Base-by-base conservation (phyloP, 139 green algal genomes). In the Desmodesmus armatus region DNA sequence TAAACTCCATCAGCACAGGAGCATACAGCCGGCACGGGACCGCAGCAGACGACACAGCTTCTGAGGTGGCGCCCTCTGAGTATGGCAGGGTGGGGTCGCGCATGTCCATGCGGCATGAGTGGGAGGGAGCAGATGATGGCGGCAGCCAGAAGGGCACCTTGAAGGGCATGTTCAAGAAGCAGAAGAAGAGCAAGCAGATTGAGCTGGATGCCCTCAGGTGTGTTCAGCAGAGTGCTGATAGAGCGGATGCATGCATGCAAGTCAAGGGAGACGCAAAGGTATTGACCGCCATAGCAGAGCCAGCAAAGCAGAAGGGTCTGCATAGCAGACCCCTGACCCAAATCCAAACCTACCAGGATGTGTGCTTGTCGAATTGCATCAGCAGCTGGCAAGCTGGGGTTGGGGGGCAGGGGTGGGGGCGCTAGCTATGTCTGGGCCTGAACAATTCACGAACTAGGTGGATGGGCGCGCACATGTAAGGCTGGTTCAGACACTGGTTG, bases 151-250 rank as follows among this genome's bases (percentile, higher is more conserved):
- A 70, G 11, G 67, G 53, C 67, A 86, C 67, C 1, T 37, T 86
- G 5, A 86, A 86, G 39, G 70, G 70, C 44, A 73, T 86, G 67
- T 79, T 86, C 27, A 66, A 77, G 23, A 70, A 70, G 23, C 27
- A 66, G n/a, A 86, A 86, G 69, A 80, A 77, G 55, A 75, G 43
- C 72, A 82, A 82, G 55, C 71, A 82, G 72, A 82, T 78, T 53
- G 82, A 87, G 72, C 58, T 87, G 58, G 82, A 87, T 60, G 82
- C 82, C 17, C 82, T 87, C 29, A 76, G 82, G 71, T 80, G 41
- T 31, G 58, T 31, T 19, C 58, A 31, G 58, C 58, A 67, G 23
- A 31, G 25, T 51, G 66, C 13, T 75, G 13, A 6, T 47, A 9
- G 35, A 58, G 40, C 70, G 23, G 31, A 35, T 78, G 40, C 40